Percentiles rank a stretch among this genome's conserved stretches.
phyloP scores from a whole-genome alignment of 345 rosid genomes.

The Camelina laxa region DNA sequence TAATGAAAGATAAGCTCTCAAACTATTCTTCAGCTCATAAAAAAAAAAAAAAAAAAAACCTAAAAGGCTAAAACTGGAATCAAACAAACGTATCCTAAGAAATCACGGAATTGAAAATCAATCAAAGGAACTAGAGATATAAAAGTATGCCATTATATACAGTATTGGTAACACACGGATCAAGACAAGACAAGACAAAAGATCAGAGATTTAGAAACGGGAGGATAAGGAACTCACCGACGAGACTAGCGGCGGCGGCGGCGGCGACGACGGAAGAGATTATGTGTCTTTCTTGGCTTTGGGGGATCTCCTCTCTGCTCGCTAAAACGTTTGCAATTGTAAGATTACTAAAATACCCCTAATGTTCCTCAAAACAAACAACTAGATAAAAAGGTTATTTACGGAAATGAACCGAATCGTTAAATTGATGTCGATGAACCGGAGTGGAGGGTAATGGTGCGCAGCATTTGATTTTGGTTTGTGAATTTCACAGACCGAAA shows the following conservation, averaged over 20 bases:
- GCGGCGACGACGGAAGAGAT: not conserved
- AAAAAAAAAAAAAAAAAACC: not conserved
- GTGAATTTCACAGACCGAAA: conserved; percentile 1
- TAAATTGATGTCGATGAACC: not conserved
- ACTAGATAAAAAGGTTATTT: not conserved
- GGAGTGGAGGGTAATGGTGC: not conserved
- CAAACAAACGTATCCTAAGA: not conserved
- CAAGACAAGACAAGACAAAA: not conserved
- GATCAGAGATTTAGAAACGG: not conserved
- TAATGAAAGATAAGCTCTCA: not conserved
- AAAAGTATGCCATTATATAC: not conserved
- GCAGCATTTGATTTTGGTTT: not conserved
- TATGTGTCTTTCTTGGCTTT: conserved; percentile 1
- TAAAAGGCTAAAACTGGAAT: not conserved
- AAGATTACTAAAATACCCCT: conserved; percentile 11
- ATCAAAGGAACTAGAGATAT: not conserved
- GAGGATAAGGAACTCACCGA: conserved; percentile 32
- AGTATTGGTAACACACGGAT: not conserved
- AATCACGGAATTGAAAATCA: not conserved
- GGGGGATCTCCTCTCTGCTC: not conserved
- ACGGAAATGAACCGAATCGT: not conserved
- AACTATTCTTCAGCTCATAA: conserved; percentile 2
- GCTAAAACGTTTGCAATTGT: not conserved
- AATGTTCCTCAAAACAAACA: not conserved
- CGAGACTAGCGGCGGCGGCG: conserved; percentile 13